phyloP scores from a whole-genome alignment of 2,329 filamentous ascomycete species.

The Hypoxylon sp. region DNA sequence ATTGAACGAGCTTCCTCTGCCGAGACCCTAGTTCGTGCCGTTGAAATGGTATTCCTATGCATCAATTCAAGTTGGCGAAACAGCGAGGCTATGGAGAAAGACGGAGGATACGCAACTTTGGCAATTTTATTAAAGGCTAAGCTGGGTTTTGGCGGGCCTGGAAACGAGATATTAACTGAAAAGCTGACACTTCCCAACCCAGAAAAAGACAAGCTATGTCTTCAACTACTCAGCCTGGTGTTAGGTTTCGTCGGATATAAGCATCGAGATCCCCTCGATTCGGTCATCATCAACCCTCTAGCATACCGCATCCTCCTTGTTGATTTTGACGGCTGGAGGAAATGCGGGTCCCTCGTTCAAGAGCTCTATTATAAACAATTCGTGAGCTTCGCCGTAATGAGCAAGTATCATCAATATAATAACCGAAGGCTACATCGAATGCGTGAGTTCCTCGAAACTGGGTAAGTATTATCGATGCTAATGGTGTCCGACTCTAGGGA shows the following conservation, averaged over 20 bases:
- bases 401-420: constrained; percentile 94
- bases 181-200: constrained; percentile 63
- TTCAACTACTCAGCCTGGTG: constrained; percentile 79
- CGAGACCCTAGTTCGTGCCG: constrained; percentile 79
- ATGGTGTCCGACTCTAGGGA: constrained; percentile 65
- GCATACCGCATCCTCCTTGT: constrained; percentile 93
- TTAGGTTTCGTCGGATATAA: constrained; percentile 92
- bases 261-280: constrained; percentile 81
- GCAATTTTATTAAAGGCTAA: constrained; percentile 87
- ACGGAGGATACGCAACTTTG: constrained; percentile 92
- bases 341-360: constrained; percentile 80
- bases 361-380: constrained; percentile 95
- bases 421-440: constrained; percentile 87
- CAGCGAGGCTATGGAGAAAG: constrained; percentile 97
- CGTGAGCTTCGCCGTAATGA: constrained; percentile 85
- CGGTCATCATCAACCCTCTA: constrained; percentile 94
- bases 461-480: constrained; percentile 17
- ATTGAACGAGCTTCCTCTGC: constrained; percentile 80
- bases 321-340: constrained; percentile 93
- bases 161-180: constrained; percentile 52
- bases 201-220: constrained; percentile 67
- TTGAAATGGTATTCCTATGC: constrained; percentile 86
- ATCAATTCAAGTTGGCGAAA: constrained; percentile 96
- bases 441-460: constrained; percentile 69
- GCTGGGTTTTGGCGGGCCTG: constrained; percentile 67